Conservation (phyloP, 2,329 filamentous ascomycete genomes). For the Fusarium sp. region DNA sequence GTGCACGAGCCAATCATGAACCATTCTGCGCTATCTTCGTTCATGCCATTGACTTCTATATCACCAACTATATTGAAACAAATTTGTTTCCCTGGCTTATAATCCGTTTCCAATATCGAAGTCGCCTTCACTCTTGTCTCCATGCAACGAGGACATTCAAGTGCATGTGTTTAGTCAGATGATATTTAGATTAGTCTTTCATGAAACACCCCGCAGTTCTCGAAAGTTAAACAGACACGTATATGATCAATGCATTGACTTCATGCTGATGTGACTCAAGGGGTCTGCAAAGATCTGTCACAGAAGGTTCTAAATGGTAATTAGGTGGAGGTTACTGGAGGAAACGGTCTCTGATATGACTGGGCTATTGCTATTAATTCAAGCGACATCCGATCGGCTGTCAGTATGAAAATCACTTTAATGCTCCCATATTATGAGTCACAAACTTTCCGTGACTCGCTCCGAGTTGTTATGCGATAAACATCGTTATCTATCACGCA, state of each 20-base stretch:
- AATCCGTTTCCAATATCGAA: not conserved
- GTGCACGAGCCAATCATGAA: not conserved
- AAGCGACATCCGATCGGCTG: not conserved
- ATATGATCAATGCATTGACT: not conserved
- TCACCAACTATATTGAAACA: not conserved
- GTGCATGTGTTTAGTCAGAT: not conserved
- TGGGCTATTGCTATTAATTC: not conserved
- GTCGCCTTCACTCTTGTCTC: fast-evolving
- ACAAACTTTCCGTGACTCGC: fast-evolving
- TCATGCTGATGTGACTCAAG: not conserved
- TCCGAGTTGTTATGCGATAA: too few relatives aligned
- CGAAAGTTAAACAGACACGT: not conserved
- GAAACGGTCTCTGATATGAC: not conserved
- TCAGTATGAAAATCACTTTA: fast-evolving
- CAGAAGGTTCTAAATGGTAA: not conserved
- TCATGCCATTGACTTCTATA: not conserved
- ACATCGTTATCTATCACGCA: too few relatives aligned
- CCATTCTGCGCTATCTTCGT: not conserved
- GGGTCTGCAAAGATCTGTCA: too few relatives aligned
- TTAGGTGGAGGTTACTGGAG: not conserved
- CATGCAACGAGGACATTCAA: not conserved
- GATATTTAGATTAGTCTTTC: not conserved
- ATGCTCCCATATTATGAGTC: not conserved
- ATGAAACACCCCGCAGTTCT: not conserved
- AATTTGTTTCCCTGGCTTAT: not conserved